These are phyloP conservation scores for Thermochaetoides dissita DNA, from an alignment of 2,329 filamentous ascomycete species.

Conservation along the genomic window DNA sequence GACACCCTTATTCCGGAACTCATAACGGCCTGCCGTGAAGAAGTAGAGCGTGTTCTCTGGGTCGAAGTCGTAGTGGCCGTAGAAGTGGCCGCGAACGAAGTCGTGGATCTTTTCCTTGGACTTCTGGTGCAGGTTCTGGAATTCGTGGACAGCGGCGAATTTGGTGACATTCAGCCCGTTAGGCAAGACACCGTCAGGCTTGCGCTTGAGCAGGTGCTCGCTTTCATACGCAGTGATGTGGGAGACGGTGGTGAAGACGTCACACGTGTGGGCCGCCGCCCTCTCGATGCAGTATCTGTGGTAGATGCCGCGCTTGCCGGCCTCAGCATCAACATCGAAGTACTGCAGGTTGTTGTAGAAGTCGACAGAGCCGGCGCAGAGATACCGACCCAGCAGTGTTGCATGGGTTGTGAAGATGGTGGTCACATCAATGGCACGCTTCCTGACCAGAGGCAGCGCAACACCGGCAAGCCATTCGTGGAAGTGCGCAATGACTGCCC, in stretches of 20 bases:
- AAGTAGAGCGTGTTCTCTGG: conserved; percentile 94
- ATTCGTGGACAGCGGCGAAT: conserved; percentile 96
- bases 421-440: conserved; percentile 86
- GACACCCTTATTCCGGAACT: conserved; percentile 96
- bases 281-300: conserved; percentile 97
- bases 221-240: conserved; percentile 98
- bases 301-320: conserved; percentile 95
- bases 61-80: conserved; percentile 95
- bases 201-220: conserved; percentile 92
- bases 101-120: conserved; percentile 97
- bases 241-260: conserved; percentile 97
- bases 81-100: conserved; percentile 95
- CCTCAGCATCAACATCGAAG: conserved; percentile 93
- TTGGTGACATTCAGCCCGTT: conserved; percentile 98
- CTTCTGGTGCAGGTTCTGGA: conserved; percentile 93
- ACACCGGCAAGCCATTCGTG: conserved; percentile 98
- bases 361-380: conserved; percentile 92
- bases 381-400: conserved; percentile 84
- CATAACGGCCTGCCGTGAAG: conserved; percentile 93
- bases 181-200: conserved; percentile 89
- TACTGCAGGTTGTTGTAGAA: conserved; percentile 98
- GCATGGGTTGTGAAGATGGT: conserved; percentile 99
- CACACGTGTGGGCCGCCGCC: conserved; percentile 76
- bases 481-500: conserved; percentile 92
- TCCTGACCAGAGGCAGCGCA: conserved; percentile 80